phyloP scores from a whole-genome alignment of 495 filamentous ascomycete species.

The Rostrohypoxylon terebratum region DNA sequence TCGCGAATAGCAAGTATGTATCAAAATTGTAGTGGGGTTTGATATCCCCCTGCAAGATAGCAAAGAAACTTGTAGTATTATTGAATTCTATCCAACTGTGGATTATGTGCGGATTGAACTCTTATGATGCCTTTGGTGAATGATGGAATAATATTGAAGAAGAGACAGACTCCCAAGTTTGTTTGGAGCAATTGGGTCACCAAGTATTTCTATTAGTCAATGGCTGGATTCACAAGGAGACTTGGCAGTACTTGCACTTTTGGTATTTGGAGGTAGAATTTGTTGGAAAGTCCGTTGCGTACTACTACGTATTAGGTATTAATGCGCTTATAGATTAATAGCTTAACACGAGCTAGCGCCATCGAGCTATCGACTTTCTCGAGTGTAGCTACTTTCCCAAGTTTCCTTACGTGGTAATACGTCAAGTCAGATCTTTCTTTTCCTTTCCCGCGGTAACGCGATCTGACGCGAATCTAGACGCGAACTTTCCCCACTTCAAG shows the following conservation, averaged over 20 bases:
- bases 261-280: background rate
- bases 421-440: slow-evolving; percentile 14
- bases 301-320: no score
- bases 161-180: background rate
- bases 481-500: slow-evolving; percentile 35
- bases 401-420: slow-evolving; percentile 21
- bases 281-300: slow-evolving; percentile 11
- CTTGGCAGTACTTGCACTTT: slow-evolving; percentile 12
- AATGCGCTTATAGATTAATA: background rate
- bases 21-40: slow-evolving; percentile 29
- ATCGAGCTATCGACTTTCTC: slow-evolving; percentile 28
- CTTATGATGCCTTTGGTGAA: slow-evolving; percentile 31
- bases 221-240: background rate
- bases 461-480: slow-evolving; percentile 33
- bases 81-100: slow-evolving; percentile 32
- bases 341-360: slow-evolving; percentile 22
- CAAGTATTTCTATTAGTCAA: background rate
- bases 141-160: slow-evolving; percentile 31
- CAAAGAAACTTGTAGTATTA: slow-evolving; percentile 20
- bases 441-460: slow-evolving; percentile 26
- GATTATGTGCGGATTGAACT: slow-evolving; percentile 26
- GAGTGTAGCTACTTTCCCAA: no score
- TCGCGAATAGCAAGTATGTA: slow-evolving; percentile 23
- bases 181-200: slow-evolving; percentile 3
- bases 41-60: slow-evolving; percentile 13